A percentile compares a stretch with the other conserved stretches of the same genome.
These are phyloP conservation scores for Aspergillus indologenus DNA, from an alignment of 495 filamentous ascomycete genomes.

Conservation along the genomic window DNA sequence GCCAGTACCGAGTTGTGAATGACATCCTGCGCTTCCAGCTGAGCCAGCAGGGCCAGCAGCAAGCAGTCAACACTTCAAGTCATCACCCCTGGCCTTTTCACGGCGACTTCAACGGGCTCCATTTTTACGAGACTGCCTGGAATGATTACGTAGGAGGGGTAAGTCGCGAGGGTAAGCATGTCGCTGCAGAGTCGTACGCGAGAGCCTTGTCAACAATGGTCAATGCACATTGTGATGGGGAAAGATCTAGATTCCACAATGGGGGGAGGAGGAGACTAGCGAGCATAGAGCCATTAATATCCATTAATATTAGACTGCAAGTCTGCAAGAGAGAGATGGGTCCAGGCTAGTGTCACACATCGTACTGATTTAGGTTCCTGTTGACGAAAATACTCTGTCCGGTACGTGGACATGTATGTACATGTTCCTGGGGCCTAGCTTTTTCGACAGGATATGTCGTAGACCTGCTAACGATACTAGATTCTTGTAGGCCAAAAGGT, in stretches of 20 bases:
- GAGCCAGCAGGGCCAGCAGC: too few relatives aligned
- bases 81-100: too few relatives aligned
- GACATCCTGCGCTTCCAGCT: too few relatives aligned
- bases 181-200: neutral
- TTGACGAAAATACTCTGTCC: neutral
- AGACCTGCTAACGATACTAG: too few relatives aligned
- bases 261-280: neutral
- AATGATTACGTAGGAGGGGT: neutral
- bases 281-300: neutral
- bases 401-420: too few relatives aligned
- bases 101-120: neutral
- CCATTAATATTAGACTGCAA: neutral
- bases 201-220: neutral
- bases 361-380: neutral
- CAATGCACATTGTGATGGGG: neutral
- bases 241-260: slow-evolving; percentile 1
- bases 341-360: neutral
- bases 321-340: neutral
- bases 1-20: neutral
- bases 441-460: too few relatives aligned
- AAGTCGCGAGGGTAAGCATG: neutral
- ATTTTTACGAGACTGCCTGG: neutral
- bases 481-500: too few relatives aligned
- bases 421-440: too few relatives aligned
- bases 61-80: too few relatives aligned